Conservation (phyloP, 495 filamentous ascomycete species). For the Thermothielavioides terrestris region DNA sequence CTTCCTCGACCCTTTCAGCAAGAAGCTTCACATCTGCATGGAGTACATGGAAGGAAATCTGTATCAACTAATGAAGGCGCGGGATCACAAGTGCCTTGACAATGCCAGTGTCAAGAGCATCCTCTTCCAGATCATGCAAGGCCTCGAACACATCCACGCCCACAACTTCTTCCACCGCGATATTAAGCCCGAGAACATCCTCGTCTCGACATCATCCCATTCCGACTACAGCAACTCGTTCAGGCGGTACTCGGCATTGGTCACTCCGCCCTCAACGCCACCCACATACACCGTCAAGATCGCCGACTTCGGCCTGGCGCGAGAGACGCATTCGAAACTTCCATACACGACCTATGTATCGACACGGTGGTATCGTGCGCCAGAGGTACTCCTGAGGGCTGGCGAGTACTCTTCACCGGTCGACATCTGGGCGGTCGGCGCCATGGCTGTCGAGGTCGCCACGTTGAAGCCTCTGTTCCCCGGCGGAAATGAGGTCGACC, state of each 20-base stretch:
- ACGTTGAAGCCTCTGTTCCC: constrained; percentile 97
- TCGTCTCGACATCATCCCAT: constrained; percentile 84
- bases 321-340: constrained; percentile 91
- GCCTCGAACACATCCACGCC: constrained; percentile 93
- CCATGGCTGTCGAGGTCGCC: constrained; percentile 99
- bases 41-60: constrained; percentile 99
- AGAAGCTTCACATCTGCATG: constrained; percentile 97
- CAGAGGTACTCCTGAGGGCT: constrained; percentile 87
- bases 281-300: constrained; percentile 96
- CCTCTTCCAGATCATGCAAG: constrained; percentile 90
- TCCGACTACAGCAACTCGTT: constrained; percentile 74
- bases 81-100: constrained; percentile 90
- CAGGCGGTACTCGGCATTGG: constrained; percentile 81
- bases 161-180: constrained; percentile 98
- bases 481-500: constrained; percentile 95
- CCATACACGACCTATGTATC: constrained; percentile 99
- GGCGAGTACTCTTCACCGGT: constrained; percentile 97
- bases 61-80: constrained; percentile 97
- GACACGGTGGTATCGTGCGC: constrained; percentile 95
- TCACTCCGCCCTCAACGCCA: constrained; percentile 91
- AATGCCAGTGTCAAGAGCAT: constrained; percentile 93
- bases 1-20: constrained; percentile 91
- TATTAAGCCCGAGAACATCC: constrained; percentile 98
- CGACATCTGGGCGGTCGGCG: constrained; percentile 97
- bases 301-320: constrained; percentile 95